Base-by-base conservation (phyloP, 2,329 filamentous ascomycete genomes). In the Xylariomycetidae sp. region DNA sequence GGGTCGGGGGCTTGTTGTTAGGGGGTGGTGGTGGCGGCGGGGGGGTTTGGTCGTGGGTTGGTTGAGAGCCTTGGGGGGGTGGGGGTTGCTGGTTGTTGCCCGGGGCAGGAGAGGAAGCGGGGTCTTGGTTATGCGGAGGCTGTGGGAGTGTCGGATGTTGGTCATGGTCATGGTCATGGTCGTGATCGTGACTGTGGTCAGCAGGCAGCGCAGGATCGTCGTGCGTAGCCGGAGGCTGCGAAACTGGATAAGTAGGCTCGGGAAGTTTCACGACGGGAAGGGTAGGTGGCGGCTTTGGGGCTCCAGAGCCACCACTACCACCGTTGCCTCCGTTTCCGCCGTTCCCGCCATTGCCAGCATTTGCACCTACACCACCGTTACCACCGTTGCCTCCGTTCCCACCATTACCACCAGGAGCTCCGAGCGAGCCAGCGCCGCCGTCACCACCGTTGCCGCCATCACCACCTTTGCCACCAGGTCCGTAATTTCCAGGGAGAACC, bases 331-430 rank as follows among this genome's bases (percentile, higher is more conserved):
- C 30, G 6, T 12, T 6, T 4, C 30, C 33, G 32, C 33, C 37
- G 15, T 28, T 16, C 10, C 32, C 31, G 15, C 32, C 31, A n/a
- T 17, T 25, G 19, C 18, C 29, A 18, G 16, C 30, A 14, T 15
- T 12, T 14, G 15, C 28, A 10, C 33, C 28, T 13, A 15, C 38
- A 14, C 25, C 26, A 9, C 30, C 30, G 8, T 18, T 29, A 13
- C 30, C 30, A 16, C 34, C 28, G 25, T 27, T 12, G 6, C 29
- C 23, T n/a, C 34, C 34, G 13, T 37, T 33, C 7, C 34, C 30
- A 9, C 33, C 32, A 13, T 16, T 25, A 14, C 20, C 34, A 17
- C 27, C 34, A 19, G 18, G n/a, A 12, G 16, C 33, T 4, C 33
- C 33, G 20, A 17, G 19, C 5, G 17, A 26, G 4, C 30, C 30